Conservation (phyloP, 179 eudicot species). For the Patellifolia procumbens region DNA sequence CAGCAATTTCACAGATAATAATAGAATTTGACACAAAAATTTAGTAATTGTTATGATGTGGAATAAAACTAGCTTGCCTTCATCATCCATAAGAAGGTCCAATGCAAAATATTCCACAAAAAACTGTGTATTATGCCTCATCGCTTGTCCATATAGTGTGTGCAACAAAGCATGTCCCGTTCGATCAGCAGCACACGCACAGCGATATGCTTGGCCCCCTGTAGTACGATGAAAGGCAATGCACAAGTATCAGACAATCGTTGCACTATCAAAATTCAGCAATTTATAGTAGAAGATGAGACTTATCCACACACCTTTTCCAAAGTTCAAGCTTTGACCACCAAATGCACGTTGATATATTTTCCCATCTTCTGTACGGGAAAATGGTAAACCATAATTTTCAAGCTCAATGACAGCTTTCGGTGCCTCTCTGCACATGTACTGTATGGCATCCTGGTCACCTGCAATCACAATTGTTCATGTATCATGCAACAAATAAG, state of each 20-base stretch:
- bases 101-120: constrained; percentile 98
- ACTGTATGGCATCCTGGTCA: constrained; percentile 99
- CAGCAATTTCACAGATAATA: not conserved
- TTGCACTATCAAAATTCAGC: not conserved
- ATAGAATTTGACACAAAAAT: not conserved
- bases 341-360: constrained; percentile 99
- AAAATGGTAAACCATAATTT: constrained; percentile 96
- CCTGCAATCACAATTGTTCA: constrained; percentile 43
- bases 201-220: constrained; percentile 99
- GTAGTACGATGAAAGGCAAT: constrained; percentile 21
- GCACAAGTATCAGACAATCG: constrained; percentile 2
- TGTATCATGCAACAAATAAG: not conserved
- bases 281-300: not conserved
- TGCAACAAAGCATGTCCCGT: constrained; percentile 99
- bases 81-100: constrained; percentile 88
- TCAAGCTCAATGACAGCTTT: constrained; percentile 99
- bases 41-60: not conserved
- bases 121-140: constrained; percentile 98
- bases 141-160: constrained; percentile 86
- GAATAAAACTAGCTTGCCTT: constrained; percentile 47
- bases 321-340: constrained; percentile 97
- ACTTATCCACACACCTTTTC: constrained; percentile 64
- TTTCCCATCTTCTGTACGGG: constrained; percentile 98
- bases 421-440: constrained; percentile 99
- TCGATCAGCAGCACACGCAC: constrained; percentile 99